Conservation (phyloP, 768 basidiomycete species). For the Auriscalpium vulgare region DNA sequence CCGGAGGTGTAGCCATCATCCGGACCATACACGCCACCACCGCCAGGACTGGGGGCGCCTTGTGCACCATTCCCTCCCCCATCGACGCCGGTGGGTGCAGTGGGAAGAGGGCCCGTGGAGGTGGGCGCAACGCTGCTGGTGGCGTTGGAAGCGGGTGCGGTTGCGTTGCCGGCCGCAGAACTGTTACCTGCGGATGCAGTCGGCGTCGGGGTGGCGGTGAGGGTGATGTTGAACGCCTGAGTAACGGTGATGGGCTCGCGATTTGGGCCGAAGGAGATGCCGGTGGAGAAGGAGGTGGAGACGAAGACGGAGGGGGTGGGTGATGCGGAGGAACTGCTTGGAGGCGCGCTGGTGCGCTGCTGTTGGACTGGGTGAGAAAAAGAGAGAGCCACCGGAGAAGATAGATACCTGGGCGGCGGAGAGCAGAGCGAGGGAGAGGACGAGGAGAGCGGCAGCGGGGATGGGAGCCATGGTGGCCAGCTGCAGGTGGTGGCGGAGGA, state of each 20-base stretch:
- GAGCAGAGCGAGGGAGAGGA: slow-evolving; percentile 23
- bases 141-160: slow-evolving; percentile 21
- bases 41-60: slow-evolving; percentile 54
- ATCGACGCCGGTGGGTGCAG: slow-evolving; percentile 46
- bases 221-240: slow-evolving; percentile 36
- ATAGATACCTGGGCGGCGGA: slow-evolving; percentile 5
- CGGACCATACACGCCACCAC: slow-evolving; percentile 52
- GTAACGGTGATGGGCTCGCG: slow-evolving; percentile 34
- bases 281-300: slow-evolving; percentile 23
- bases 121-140: slow-evolving; percentile 28
- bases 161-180: slow-evolving; percentile 17
- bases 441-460: slow-evolving; percentile 19
- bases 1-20: slow-evolving; percentile 57
- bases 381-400: not conserved
- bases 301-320: slow-evolving; percentile 14
- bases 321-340: slow-evolving; percentile 5
- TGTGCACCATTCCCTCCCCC: slow-evolving; percentile 38
- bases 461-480: not conserved
- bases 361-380: not conserved
- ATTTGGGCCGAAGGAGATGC: slow-evolving; percentile 31
- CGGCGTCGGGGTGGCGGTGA: slow-evolving; percentile 28
- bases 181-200: slow-evolving; percentile 12
- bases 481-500: too few species aligned
- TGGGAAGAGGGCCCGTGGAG: slow-evolving; percentile 41
- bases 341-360: slow-evolving; percentile 3